Conservation (phyloP, 192 early-diverging fungal genomes). For the Cladochytrium replicatum region DNA sequence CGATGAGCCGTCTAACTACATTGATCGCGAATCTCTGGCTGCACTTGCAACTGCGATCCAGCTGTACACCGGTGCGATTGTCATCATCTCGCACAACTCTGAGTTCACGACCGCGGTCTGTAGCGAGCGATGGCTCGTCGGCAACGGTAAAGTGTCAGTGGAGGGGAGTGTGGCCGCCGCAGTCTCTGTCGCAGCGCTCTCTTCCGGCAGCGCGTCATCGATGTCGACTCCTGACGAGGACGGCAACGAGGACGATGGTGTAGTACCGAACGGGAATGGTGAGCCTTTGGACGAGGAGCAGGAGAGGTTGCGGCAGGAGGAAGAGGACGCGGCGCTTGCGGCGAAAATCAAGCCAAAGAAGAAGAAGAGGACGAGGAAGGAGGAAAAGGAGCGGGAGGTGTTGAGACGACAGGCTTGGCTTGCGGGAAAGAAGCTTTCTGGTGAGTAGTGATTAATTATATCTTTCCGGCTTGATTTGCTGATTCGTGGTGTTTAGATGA, state of each 20-base stretch:
- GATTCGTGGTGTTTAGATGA: too few relatives aligned
- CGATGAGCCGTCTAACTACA: too few relatives aligned
- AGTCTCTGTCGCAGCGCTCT: too few relatives aligned
- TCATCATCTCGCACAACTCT: conserved; percentile 76
- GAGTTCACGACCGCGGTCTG: conserved; percentile 67
- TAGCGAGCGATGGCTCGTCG: conserved; percentile 65
- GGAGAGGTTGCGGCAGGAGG: conserved; percentile 43
- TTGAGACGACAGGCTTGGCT: neutral
- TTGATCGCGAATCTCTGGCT: conserved; percentile 69
- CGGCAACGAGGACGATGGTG: conserved; percentile 18
- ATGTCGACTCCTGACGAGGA: conserved; percentile 36
- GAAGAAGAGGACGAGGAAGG: conserved; percentile 19
- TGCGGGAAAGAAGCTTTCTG: neutral
- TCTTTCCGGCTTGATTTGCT: too few relatives aligned
- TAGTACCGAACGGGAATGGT: conserved; percentile 31
- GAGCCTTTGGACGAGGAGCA: conserved; percentile 40
- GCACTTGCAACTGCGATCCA: conserved; percentile 65
- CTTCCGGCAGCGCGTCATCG: too few relatives aligned
- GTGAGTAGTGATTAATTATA: too few relatives aligned
- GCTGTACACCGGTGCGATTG: conserved; percentile 68
- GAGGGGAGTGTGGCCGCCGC: too few relatives aligned
- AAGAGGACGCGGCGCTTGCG: conserved; percentile 7
- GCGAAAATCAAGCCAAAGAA: conserved; percentile 33
- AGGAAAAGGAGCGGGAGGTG: neutral
- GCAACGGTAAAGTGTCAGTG: conserved; percentile 39